These are phyloP conservation scores for Mrakia frigida DNA, from an alignment of 768 basidiomycete species.

Conservation along the genomic window DNA sequence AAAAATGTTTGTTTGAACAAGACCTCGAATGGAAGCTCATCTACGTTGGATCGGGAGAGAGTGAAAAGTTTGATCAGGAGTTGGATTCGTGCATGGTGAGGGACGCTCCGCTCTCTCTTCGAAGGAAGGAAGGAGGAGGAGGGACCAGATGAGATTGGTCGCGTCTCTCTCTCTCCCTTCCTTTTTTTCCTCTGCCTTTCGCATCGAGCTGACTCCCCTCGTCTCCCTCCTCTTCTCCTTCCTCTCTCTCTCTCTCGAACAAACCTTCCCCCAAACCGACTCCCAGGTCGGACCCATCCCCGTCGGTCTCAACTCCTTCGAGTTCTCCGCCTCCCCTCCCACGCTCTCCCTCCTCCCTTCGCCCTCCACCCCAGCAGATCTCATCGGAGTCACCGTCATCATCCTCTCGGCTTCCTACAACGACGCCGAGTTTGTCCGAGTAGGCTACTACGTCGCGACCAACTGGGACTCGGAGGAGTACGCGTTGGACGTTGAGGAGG, in stretches of 20 bases:
- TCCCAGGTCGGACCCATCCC: slow-evolving; percentile 82
- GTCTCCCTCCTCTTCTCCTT: neutral
- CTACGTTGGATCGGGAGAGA: slow-evolving; percentile 88
- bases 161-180: slow-evolving; percentile 20
- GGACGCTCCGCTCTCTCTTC: neutral
- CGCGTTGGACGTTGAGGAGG: slow-evolving; percentile 56
- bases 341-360: slow-evolving; percentile 74
- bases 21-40: slow-evolving; percentile 98
- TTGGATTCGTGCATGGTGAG: slow-evolving; percentile 79
- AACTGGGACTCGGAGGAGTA: slow-evolving; percentile 89
- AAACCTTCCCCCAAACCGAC: too few relatives aligned
- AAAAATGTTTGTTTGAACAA: slow-evolving; percentile 44
- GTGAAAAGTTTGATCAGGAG: slow-evolving; percentile 90
- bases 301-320: slow-evolving; percentile 93
- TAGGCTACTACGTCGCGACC: slow-evolving; percentile 98
- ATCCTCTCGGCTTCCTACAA: slow-evolving; percentile 94
- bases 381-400: slow-evolving; percentile 91
- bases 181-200: neutral
- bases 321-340: slow-evolving; percentile 84
- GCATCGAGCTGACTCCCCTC: neutral
- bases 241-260: neutral
- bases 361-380: slow-evolving; percentile 61
- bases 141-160: neutral
- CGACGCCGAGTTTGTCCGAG: slow-evolving; percentile 98
- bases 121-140: neutral